Evolutionary conservation across 768 basidiomycete genomes (phyloP).

Genomic region (Polyporus arcularius): DNA sequence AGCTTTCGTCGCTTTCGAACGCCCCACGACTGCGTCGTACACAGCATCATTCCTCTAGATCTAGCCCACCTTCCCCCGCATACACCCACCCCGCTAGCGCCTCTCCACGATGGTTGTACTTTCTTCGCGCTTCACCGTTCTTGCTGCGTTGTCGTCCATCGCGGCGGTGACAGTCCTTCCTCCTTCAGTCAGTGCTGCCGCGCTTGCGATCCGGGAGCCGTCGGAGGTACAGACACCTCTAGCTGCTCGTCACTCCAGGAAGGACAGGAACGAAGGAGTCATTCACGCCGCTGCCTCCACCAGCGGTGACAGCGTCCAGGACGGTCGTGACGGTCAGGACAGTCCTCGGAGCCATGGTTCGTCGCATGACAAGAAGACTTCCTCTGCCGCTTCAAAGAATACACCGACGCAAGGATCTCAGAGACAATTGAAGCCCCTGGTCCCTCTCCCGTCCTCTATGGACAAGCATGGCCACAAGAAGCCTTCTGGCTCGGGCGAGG

Average conservation of each 20-base stretch:
- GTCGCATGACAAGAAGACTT: background rate
- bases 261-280: background rate
- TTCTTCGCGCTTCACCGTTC: slow-evolving; percentile 45
- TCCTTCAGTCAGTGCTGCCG: slow-evolving; percentile 40
- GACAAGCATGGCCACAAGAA: slow-evolving; percentile 4
- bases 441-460: slow-evolving; percentile 8
- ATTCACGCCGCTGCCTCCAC: no score
- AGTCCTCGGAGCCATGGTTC: background rate
- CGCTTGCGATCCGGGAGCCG: slow-evolving; percentile 24
- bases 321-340: background rate
- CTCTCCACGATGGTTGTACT: slow-evolving; percentile 49
- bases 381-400: background rate
- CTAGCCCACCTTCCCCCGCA: slow-evolving; percentile 19
- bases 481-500: background rate
- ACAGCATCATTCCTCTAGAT: slow-evolving; percentile 18
- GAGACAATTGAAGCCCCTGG: slow-evolving; percentile 9
- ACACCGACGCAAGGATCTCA: background rate
- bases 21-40: slow-evolving; percentile 25
- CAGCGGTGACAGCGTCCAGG: background rate
- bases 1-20: slow-evolving; percentile 25
- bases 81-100: slow-evolving; percentile 14
- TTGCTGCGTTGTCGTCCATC: slow-evolving; percentile 48
- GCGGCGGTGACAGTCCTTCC: slow-evolving; percentile 43
- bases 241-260: slow-evolving; percentile 9
- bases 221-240: background rate